Evolutionary conservation across 2,329 filamentous ascomycete genomes (phyloP).

Genomic region (Aspergillus latus): DNA sequence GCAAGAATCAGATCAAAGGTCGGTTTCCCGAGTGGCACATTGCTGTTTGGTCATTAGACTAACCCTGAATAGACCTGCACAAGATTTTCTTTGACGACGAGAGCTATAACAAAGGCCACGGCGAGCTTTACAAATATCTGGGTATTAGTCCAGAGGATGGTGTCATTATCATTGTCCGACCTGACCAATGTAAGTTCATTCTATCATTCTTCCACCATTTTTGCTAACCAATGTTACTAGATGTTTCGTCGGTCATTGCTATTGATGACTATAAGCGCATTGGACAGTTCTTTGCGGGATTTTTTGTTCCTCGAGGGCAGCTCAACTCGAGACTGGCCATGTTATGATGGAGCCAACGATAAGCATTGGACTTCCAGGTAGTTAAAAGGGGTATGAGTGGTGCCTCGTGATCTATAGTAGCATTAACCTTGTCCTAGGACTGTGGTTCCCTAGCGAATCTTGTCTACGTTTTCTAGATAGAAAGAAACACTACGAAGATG

Average conservation of each 20-base stretch:
- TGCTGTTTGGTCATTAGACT: neutral
- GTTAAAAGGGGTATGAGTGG: no score
- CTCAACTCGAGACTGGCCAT: neutral
- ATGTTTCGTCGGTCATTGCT: constrained; percentile 42
- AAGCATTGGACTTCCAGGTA: no score
- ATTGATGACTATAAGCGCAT: constrained; percentile 35
- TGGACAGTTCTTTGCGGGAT: constrained; percentile 38
- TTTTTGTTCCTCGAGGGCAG: constrained; percentile 25
- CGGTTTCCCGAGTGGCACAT: constrained; percentile 14
- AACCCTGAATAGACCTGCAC: constrained; percentile 49
- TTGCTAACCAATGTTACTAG: constrained; percentile 20
- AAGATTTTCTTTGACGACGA: constrained; percentile 60
- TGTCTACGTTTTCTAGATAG: no score
- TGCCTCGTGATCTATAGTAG: no score
- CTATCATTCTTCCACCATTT: neutral
- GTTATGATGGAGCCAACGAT: no score
- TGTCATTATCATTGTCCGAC: constrained; percentile 56
- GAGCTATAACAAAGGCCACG: constrained; percentile 56
- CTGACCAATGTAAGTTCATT: constrained; percentile 58
- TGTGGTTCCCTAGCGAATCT: no score
- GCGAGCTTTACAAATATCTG: constrained; percentile 58
- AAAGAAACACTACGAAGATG: no score
- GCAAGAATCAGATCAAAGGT: constrained; percentile 58
- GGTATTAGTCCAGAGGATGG: constrained; percentile 51
- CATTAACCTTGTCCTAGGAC: no score